phyloP scores from a whole-genome alignment of 2,329 filamentous ascomycete species.

The Blumeria hordei region DNA sequence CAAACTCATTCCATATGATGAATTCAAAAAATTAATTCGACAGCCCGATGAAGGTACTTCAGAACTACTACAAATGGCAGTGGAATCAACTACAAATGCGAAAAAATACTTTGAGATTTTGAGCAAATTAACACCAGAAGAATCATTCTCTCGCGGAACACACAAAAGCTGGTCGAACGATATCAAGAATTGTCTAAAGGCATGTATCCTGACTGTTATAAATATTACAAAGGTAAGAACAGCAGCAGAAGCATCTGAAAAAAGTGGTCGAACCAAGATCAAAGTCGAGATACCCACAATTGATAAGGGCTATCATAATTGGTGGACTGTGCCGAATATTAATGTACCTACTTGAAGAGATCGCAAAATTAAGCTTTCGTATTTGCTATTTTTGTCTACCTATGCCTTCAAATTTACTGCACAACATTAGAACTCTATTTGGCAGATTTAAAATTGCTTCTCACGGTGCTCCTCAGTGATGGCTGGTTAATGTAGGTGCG shows the following conservation, averaged over 20 bases:
- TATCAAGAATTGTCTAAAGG: conserved; percentile 35
- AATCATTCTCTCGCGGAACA: conserved; percentile 29
- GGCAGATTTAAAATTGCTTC: too few species aligned
- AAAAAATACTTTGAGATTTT: conserved; percentile 32
- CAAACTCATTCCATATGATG: conserved; percentile 28
- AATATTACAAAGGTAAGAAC: conserved; percentile 36
- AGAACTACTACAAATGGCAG: conserved; percentile 15
- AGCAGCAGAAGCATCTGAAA: conserved; percentile 20
- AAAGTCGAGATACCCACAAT: conserved; percentile 27
- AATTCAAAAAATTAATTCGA: conserved; percentile 22
- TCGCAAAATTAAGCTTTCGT: too few species aligned
- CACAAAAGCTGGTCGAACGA: conserved; percentile 37
- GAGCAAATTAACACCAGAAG: conserved; percentile 24
- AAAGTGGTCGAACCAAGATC: conserved; percentile 15
- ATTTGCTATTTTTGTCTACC: too few species aligned
- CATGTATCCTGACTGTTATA: conserved; percentile 47
- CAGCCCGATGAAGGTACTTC: conserved; percentile 17
- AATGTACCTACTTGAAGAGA: too few species aligned
- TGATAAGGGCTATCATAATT: conserved; percentile 33
- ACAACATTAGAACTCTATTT: too few species aligned
- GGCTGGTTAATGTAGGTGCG: too few species aligned
- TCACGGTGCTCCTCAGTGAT: too few species aligned
- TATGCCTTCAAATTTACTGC: too few species aligned
- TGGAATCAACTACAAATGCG: conserved; percentile 14
- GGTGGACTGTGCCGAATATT: conserved; percentile 32